These are phyloP conservation scores for Helminthosporium solani DNA, from an alignment of 2,329 filamentous ascomycete genomes.

Conservation along the genomic window DNA sequence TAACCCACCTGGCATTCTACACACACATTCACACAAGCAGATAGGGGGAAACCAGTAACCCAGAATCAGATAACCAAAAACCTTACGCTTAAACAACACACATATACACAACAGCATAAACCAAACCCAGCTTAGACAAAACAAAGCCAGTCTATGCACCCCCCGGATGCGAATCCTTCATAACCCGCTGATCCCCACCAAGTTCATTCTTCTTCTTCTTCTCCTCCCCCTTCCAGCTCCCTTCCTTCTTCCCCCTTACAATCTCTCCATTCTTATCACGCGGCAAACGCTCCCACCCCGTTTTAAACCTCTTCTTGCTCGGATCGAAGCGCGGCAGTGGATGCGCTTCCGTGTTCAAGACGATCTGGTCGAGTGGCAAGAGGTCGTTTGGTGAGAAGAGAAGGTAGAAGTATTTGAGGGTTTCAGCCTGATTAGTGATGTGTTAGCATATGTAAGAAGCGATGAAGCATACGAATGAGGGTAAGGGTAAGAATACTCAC, in stretches of 20 bases:
- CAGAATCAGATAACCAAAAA: too few species aligned
- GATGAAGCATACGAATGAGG: background rate
- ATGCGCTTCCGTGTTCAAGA: conserved; percentile 96
- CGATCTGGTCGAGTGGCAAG: conserved; percentile 79
- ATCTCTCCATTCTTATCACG: conserved; percentile 43
- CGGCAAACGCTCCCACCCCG: conserved; percentile 75
- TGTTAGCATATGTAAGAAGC: background rate
- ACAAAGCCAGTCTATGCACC: too few species aligned
- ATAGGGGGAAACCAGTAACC: too few species aligned
- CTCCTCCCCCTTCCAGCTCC: background rate
- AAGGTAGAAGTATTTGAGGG: conserved; percentile 95
- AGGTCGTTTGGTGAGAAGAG: conserved; percentile 84
- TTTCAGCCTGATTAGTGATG: conserved; percentile 68
- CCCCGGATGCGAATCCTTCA: background rate
- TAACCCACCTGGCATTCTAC: too few species aligned
- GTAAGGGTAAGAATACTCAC: conserved; percentile 52
- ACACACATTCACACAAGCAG: too few species aligned
- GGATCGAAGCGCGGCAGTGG: conserved; percentile 84
- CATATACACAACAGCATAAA: too few species aligned
- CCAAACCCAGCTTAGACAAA: too few species aligned
- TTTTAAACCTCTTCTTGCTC: conserved; percentile 68
- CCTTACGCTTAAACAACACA: too few species aligned
- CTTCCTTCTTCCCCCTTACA: background rate
- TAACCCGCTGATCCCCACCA: background rate
- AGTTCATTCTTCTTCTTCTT: background rate